phyloP scores from a whole-genome alignment of 2,329 filamentous ascomycete genomes.

The Huntiella bhutanensis region DNA sequence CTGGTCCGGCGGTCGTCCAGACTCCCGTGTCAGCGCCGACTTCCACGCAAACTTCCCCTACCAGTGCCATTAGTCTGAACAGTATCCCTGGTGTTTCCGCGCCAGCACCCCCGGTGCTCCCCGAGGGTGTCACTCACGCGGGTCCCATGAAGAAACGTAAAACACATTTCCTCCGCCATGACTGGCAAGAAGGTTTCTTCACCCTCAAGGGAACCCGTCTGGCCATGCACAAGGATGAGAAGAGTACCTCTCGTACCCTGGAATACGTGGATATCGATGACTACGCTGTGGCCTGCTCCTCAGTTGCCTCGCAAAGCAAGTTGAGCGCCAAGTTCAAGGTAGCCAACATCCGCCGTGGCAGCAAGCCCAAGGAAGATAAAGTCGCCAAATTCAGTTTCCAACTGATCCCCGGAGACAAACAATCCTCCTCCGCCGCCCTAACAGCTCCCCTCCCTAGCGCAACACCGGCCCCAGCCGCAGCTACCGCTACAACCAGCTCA shows the following conservation, averaged over 20 bases:
- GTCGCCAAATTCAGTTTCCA: constrained; percentile 66
- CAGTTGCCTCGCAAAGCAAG: constrained; percentile 56
- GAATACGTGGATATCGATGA: constrained; percentile 77
- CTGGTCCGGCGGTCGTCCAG: not conserved
- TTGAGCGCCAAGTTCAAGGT: constrained; percentile 75
- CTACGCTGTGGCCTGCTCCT: constrained; percentile 73
- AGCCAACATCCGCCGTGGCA: constrained; percentile 40
- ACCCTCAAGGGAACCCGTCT: constrained; percentile 59
- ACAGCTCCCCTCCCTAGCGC: constrained; percentile 18
- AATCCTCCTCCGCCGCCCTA: constrained; percentile 14
- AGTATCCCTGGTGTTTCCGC: not conserved
- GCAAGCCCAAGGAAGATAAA: constrained; percentile 32
- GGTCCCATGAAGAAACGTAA: constrained; percentile 92
- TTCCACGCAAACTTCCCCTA: constrained; percentile 34
- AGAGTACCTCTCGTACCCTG: constrained; percentile 35
- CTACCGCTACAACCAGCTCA: constrained; percentile 8
- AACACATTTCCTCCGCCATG: constrained; percentile 71
- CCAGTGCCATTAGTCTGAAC: constrained; percentile 33
- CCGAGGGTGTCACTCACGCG: constrained; percentile 45
- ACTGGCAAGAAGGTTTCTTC: constrained; percentile 87
- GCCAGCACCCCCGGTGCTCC: constrained; percentile 16
- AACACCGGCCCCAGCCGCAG: not conserved
- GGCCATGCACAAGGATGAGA: constrained; percentile 52
- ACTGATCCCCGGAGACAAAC: constrained; percentile 51
- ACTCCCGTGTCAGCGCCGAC: constrained; percentile 16